Base-by-base conservation (phyloP, 768 basidiomycete genomes). In the Pulveroboletus sp. region DNA sequence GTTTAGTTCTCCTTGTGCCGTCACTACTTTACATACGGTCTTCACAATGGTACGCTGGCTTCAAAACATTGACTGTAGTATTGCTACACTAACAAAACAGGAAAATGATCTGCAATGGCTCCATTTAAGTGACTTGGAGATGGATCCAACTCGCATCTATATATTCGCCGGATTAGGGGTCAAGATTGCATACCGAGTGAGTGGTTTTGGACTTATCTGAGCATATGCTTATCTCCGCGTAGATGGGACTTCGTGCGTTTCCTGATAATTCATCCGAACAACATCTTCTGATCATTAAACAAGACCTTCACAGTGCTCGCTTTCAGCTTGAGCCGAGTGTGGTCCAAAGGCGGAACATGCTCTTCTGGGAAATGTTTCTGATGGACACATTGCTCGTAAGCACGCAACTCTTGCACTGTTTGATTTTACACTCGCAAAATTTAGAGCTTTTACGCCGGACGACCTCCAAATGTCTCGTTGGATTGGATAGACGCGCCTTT, bases 311-410 rank as follows among this genome's bases (percentile, higher is more conserved):
- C 47, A 75, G 80, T 42, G 67, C 72, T 6, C 73, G 81, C 23
- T 88, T 85, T 80, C 75, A 79, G 24, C 69, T 88, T 6, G 69
- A 74, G 16, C 69, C 74, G 23, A 63, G 67, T 19, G 63, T 71
- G 34, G 61, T 69, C 16, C 70, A 80, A 49, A 69, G 73, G 46
- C 78, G 86, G 16, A 75, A 72, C 45, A 71, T 71, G 19, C 67
- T 84, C 11, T 87, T 87, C 60, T 90, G 85, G 84, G 78, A 83
- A 40, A 62, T 87, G n/a, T 87, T 84, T 57, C 55, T 71, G 21
- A 60, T 78, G 24, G 87, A 88, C 56, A 81, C 82, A 0, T 80
- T 78, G 74, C 65, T 77, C 33, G 87, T 88, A 56, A 58, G 61
- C 17, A 8, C 11, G 17, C 68, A 54, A 25, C 4, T 16, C n/a